Percentiles rank a stretch among this genome's conserved stretches.
phyloP scores from a whole-genome alignment of 305 asterid species.

The Solanum hybrid region DNA sequence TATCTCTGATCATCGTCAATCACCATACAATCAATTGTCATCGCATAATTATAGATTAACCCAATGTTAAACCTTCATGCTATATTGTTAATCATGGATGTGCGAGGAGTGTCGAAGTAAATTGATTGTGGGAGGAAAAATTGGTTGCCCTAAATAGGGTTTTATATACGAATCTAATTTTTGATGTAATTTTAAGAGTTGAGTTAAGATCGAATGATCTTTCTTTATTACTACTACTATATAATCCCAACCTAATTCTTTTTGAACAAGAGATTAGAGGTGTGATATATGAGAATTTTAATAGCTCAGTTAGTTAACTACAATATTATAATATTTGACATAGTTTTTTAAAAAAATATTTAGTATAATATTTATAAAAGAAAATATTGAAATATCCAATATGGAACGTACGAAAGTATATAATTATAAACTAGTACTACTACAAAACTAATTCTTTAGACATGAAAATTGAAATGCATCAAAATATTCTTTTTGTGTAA shows the following conservation, averaged over 20 bases:
- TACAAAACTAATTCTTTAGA: not conserved
- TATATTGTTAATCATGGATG: not conserved
- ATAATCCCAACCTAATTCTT: not conserved
- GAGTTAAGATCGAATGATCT: not conserved
- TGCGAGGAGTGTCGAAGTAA: not conserved
- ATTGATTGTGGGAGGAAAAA: not conserved
- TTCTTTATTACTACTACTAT: too few species aligned
- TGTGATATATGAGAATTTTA: not conserved
- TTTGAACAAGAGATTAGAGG: not conserved
- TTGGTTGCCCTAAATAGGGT: not conserved
- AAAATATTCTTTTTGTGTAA: not conserved
- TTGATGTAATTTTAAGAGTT: not conserved
- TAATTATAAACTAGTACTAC: not conserved
- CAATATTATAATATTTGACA: not conserved
- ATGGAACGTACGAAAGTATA: not conserved
- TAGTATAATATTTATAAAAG: too few species aligned
- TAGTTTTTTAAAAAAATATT: fast-evolving
- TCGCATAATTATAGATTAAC: too few species aligned
- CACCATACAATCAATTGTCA: too few species aligned
- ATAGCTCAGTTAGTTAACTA: not conserved
- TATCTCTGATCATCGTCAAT: too few species aligned
- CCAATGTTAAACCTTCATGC: not conserved
- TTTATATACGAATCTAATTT: too few species aligned
- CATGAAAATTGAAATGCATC: not conserved
- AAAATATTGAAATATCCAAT: too few species aligned